phyloP scores from a whole-genome alignment of 495 filamentous ascomycete genomes.

The Aspergillus taichungensis region DNA sequence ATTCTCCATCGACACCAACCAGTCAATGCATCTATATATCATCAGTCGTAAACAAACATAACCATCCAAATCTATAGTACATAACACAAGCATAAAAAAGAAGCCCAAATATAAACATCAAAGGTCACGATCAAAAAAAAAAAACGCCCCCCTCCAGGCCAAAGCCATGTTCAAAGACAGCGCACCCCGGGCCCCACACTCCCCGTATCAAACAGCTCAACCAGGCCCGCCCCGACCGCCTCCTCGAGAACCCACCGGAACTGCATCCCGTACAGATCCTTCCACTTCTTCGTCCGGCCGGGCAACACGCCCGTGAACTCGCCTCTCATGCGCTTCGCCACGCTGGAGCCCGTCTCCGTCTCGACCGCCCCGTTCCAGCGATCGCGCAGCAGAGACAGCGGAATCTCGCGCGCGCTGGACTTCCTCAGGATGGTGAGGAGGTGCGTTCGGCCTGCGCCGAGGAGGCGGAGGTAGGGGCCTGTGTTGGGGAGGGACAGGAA shows the following conservation, averaged over 20 bases:
- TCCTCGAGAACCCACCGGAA: conserved; percentile 77
- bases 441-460: conserved; percentile 56
- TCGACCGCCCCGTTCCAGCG: conserved; percentile 74
- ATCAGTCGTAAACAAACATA: no score
- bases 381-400: conserved; percentile 58
- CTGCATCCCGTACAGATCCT: conserved; percentile 61
- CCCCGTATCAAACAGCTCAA: conserved; percentile 79
- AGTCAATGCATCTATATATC: no score
- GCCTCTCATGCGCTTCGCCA: conserved; percentile 55
- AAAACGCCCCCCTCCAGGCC: no score
- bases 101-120: no score
- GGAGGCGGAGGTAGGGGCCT: conserved; percentile 66
- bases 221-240: conserved; percentile 65
- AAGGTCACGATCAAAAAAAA: no score
- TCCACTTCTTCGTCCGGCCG: conserved; percentile 72
- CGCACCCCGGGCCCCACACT: conserved; percentile 70
- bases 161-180: no score
- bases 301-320: conserved; percentile 65
- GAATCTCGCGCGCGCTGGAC: conserved; percentile 54
- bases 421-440: conserved; percentile 57
- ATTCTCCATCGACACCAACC: no score
- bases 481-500: conserved; percentile 65
- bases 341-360: conserved; percentile 44
- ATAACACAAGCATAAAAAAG: no score
- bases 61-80: not conserved